These are phyloP conservation scores for Mycocentrospora acerina DNA, from an alignment of 2,329 filamentous ascomycete genomes.

Conservation along the genomic window DNA sequence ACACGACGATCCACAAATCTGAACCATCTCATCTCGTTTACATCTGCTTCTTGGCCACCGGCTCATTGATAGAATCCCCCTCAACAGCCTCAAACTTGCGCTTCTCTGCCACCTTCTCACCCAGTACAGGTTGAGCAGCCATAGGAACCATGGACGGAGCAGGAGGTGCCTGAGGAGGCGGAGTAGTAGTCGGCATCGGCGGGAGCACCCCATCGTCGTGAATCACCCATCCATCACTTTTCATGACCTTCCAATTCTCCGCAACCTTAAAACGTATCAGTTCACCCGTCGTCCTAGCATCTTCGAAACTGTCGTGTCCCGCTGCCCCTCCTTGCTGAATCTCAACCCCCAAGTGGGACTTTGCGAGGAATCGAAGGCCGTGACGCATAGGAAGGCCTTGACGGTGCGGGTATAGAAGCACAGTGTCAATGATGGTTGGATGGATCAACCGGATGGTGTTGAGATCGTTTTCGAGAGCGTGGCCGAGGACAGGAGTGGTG, in stretches of 20 bases:
- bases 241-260: conserved; percentile 69
- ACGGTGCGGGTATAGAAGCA: conserved; percentile 78
- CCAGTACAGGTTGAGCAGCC: conserved; percentile 8
- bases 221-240: conserved; percentile 64
- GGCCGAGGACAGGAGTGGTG: conserved; percentile 81
- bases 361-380: conserved; percentile 73
- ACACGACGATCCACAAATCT: too few species aligned
- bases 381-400: conserved; percentile 75
- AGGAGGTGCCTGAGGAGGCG: conserved; percentile 12
- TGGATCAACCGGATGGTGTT: conserved; percentile 84
- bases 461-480: conserved; percentile 93
- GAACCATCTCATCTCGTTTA: background rate
- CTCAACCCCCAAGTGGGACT: conserved; percentile 66
- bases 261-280: conserved; percentile 72
- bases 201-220: conserved; percentile 32
- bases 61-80: conserved; percentile 4
- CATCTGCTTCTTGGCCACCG: conserved; percentile 8
- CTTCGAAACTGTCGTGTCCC: conserved; percentile 91
- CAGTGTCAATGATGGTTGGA: conserved; percentile 80
- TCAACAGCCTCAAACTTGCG: conserved; percentile 22
- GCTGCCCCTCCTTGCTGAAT: conserved; percentile 72
- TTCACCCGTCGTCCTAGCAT: conserved; percentile 86
- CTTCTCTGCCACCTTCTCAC: conserved; percentile 20
- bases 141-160: conserved; percentile 19
- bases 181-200: conserved; percentile 25